A percentile compares a stretch with the other conserved stretches of the same genome.
These are phyloP conservation scores for Neurospora hispaniola DNA, from an alignment of 495 filamentous ascomycete genomes.

Conservation along the genomic window DNA sequence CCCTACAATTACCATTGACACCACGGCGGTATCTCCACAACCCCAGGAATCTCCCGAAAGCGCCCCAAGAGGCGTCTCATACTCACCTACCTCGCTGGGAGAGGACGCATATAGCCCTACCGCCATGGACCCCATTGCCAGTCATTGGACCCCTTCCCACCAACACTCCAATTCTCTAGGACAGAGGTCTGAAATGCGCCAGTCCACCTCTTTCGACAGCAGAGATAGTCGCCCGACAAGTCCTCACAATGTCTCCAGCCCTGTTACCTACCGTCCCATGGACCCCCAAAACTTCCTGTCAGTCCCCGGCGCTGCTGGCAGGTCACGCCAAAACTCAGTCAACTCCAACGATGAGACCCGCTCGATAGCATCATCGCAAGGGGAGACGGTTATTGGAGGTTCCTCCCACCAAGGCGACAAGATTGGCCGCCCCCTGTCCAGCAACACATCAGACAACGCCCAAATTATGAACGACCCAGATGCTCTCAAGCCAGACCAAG, in stretches of 20 bases:
- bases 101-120: slow-evolving; percentile 37
- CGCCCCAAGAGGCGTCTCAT: slow-evolving; percentile 8
- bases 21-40: slow-evolving; percentile 44
- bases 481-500: slow-evolving; percentile 57
- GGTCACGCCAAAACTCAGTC: slow-evolving; percentile 44
- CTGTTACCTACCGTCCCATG: slow-evolving; percentile 36
- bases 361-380: slow-evolving; percentile 34
- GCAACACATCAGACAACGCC: slow-evolving; percentile 27
- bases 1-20: slow-evolving; percentile 69
- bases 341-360: slow-evolving; percentile 41
- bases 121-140: slow-evolving; percentile 29
- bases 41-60: slow-evolving; percentile 12
- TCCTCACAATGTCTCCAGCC: slow-evolving; percentile 80
- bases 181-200: slow-evolving; percentile 46
- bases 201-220: slow-evolving; percentile 58
- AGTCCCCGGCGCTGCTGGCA: slow-evolving; percentile 33
- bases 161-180: slow-evolving; percentile 19
- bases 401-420: slow-evolving; percentile 30
- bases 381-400: slow-evolving; percentile 29
- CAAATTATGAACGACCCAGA: slow-evolving; percentile 39
- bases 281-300: slow-evolving; percentile 38
- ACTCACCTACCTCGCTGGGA: slow-evolving; percentile 35
- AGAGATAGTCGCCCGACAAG: slow-evolving; percentile 75
- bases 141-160: slow-evolving; percentile 37
- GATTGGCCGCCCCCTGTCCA: slow-evolving; percentile 17